Evolutionary conservation across 176 grass and related monocot species (phyloP), one percentile per base, ranked within the genome.

Genomic region (Secale cereale): DNA sequence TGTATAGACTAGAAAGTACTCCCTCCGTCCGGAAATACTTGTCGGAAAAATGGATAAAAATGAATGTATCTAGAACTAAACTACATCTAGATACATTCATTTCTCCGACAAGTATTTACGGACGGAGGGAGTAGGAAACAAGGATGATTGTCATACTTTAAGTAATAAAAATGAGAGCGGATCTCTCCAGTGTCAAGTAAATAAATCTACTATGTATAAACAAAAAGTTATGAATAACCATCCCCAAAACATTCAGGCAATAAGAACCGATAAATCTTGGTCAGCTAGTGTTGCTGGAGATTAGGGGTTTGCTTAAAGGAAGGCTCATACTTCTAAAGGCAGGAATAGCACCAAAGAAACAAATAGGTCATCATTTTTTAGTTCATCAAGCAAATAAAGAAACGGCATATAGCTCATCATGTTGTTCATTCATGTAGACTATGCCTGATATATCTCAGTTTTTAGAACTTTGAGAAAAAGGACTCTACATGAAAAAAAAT

Each of bases 201-300:
- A 83, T 20, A 23, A 46, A 75, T 83, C 17, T 73, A 59, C 2
- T 3, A 22, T 48, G 25, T n/a, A 80, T 41, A 80, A 59, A 17
- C 31, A 23, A 59, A 17, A 62, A 79, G 23, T 46, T 46, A 46
- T 10, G 1, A 17, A 22, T 65, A 46, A 65, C 14, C 26, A 80
- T 8, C 15, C 5, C 15, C 5, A 46, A 45, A 48, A 80, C 11
- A 67, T 10, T 52, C 20, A 31, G 27, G 39, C 17, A 3, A 79
- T 45, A 79, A 74, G 7, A 52, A 45, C 72, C 8, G 3, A 63
- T 17, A 75, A 41, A 75, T 46, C 41, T 30, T 31, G 72, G 30
- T 5, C 22, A 67, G 63, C 39, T 80, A 22, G 40, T 68, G 63
- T 81, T 68, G 29, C 41, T 81, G 19, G 78, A 66, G 39, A 81